Evolutionary conservation across 208 protist species (phyloP).

Genomic region (Hexamita inflata): DNA sequence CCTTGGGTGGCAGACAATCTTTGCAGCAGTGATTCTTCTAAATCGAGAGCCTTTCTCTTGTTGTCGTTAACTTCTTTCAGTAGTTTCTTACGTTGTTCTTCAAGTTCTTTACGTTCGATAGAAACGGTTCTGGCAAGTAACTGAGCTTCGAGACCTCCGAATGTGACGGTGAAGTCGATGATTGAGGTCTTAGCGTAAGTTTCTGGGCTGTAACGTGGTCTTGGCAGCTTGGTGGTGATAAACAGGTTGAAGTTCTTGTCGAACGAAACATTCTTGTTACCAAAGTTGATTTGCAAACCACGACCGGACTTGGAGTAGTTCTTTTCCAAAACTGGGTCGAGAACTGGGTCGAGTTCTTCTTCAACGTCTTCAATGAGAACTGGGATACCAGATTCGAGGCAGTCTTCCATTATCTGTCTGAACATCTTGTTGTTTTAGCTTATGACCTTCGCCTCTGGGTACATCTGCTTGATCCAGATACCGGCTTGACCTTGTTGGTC

Average conservation of each 20-base stretch:
- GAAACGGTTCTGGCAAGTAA: conserved; percentile 75
- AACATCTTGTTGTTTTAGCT: conserved; percentile 75
- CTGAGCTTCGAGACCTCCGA: conserved; percentile 59
- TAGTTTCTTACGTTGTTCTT: conserved; percentile 78
- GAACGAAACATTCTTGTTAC: conserved; percentile 55
- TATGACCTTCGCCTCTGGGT: conserved; percentile 63
- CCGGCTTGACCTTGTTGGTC: conserved; percentile 90
- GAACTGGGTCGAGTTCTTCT: conserved; percentile 79
- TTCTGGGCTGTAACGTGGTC: conserved; percentile 91
- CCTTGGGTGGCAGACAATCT: conserved; percentile 62
- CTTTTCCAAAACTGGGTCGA: conserved; percentile 89
- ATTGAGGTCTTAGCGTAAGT: conserved; percentile 84
- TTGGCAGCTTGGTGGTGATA: conserved; percentile 87
- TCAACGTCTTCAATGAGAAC: conserved; percentile 83
- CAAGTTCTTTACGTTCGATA: conserved; percentile 83
- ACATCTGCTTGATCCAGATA: conserved; percentile 70
- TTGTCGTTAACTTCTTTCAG: conserved; percentile 82
- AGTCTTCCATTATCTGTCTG: conserved; percentile 70
- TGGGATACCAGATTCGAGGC: conserved; percentile 60
- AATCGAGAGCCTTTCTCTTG: conserved; percentile 68
- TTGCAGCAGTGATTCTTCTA: conserved; percentile 75
- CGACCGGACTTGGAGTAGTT: conserved; percentile 61
- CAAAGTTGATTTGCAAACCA: conserved; percentile 59
- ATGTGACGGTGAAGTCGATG: conserved; percentile 96
- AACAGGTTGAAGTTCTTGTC: conserved; percentile 60